Percentiles rank a stretch among this genome's conserved stretches.
phyloP scores from a whole-genome alignment of 2,329 filamentous ascomycete species.

The Aspergillus awamori region DNA sequence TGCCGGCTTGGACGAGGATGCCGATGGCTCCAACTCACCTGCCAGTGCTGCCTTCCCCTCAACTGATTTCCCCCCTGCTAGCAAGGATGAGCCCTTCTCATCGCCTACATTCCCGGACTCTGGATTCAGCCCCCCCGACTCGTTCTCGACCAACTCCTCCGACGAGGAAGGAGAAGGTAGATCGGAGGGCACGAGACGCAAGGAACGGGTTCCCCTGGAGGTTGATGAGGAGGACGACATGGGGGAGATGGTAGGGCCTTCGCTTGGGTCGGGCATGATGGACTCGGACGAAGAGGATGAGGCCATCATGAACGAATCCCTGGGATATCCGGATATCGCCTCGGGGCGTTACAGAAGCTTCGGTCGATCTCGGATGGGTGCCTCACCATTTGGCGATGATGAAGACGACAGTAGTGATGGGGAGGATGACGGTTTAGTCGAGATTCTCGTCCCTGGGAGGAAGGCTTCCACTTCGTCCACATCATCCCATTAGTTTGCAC shows the following conservation, averaged over 20 bases:
- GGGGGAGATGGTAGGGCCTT: conserved; percentile 52
- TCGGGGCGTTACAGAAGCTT: conserved; percentile 46
- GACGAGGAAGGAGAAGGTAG: conserved; percentile 45
- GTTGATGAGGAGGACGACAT: conserved; percentile 59
- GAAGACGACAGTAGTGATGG: conserved; percentile 51
- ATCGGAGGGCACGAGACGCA: conserved; percentile 42
- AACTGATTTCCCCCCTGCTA: conserved; percentile 33
- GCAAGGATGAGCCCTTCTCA: conserved; percentile 32
- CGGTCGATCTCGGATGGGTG: conserved; percentile 35
- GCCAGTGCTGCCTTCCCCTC: conserved; percentile 33
- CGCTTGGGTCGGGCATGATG: conserved; percentile 48
- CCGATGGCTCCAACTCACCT: conserved; percentile 25
- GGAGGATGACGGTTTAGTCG: conserved; percentile 48
- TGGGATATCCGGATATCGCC: conserved; percentile 69
- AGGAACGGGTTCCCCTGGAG: conserved; percentile 58
- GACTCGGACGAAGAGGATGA: conserved; percentile 59
- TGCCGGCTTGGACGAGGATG: conserved; percentile 41
- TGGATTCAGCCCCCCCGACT: conserved; percentile 43
- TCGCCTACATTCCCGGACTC: conserved; percentile 42
- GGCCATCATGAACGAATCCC: conserved; percentile 62
- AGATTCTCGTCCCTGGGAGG: conserved; percentile 48
- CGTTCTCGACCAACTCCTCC: conserved; percentile 46
- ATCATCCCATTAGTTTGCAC: conserved; percentile 6
- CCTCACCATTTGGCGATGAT: conserved; percentile 41
- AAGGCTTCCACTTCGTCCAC: conserved; percentile 33